phyloP scores from a whole-genome alignment of 2,329 filamentous ascomycete genomes.

The Fusarium illudens region DNA sequence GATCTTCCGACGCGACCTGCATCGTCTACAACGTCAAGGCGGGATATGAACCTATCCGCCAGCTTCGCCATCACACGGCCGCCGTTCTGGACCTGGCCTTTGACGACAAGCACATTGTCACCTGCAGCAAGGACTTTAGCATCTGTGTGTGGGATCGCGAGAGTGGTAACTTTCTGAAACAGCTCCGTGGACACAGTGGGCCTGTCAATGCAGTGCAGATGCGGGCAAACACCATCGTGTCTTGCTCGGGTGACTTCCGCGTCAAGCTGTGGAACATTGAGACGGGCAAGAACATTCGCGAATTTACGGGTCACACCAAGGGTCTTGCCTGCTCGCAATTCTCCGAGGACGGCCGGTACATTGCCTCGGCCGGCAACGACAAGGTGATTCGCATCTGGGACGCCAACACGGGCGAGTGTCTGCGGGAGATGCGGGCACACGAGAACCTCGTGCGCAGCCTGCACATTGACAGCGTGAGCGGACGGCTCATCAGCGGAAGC shows the following conservation, averaged over 20 bases:
- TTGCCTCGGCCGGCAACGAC: conserved; percentile 95
- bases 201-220: conserved; percentile 97
- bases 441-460: conserved; percentile 86
- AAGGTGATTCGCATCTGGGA: conserved; percentile 97
- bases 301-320: conserved; percentile 89
- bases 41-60: conserved; percentile 80
- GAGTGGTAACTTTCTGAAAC: conserved; percentile 78
- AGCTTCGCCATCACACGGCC: conserved; percentile 80
- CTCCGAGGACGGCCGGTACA: conserved; percentile 90
- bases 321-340: conserved; percentile 97
- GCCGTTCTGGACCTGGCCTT: conserved; percentile 95
- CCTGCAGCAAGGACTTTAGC: conserved; percentile 93
- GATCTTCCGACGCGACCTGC: conserved; percentile 90
- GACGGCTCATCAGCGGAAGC: conserved; percentile 86
- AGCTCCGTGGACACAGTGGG: conserved; percentile 84
- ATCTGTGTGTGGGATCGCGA: conserved; percentile 94
- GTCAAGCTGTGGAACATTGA: conserved; percentile 97
- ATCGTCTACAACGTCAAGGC: conserved; percentile 88
- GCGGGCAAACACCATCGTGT: conserved; percentile 90
- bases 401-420: conserved; percentile 84
- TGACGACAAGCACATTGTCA: conserved; percentile 90
- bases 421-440: conserved; percentile 84
- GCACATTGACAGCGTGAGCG: conserved; percentile 87
- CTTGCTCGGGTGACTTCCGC: conserved; percentile 90
- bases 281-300: conserved; percentile 86